Conservation (phyloP, 2,329 filamentous ascomycete species). For the Thielaviopsis musarum region DNA sequence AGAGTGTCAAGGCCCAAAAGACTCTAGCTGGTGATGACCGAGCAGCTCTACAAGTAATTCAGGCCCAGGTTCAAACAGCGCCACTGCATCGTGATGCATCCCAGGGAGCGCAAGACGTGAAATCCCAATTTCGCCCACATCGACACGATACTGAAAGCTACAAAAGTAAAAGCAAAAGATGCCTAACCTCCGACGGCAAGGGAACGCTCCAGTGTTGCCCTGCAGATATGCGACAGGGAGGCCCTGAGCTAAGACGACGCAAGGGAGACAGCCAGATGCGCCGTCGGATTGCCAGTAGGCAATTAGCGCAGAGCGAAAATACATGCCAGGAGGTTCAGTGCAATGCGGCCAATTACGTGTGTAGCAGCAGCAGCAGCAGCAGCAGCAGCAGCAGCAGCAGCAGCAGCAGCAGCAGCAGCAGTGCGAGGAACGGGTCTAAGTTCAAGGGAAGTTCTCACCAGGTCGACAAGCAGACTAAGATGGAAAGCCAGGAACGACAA, state of each 20-base stretch:
- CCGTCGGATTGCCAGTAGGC: background rate
- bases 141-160: background rate
- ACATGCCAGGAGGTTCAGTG: background rate
- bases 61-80: background rate
- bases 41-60: too few relatives aligned
- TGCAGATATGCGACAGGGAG: slow-evolving; percentile 3
- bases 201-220: background rate
- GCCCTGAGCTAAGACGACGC: background rate
- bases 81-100: background rate
- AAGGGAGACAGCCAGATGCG: background rate
- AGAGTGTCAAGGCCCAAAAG: background rate
- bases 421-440: background rate
- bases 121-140: background rate
- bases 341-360: background rate
- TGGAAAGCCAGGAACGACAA: background rate
- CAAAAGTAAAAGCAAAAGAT: background rate
- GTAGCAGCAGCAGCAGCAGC: background rate
- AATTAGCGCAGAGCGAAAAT: background rate
- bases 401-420: too few relatives aligned
- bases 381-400: too few relatives aligned
- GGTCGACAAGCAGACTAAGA: background rate
- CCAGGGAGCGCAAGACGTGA: background rate
- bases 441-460: too few relatives aligned
- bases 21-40: too few relatives aligned
- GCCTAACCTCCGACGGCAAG: background rate